phyloP scores from a whole-genome alignment of 208 protist species.

The Acanthamoeba divionensis region DNA sequence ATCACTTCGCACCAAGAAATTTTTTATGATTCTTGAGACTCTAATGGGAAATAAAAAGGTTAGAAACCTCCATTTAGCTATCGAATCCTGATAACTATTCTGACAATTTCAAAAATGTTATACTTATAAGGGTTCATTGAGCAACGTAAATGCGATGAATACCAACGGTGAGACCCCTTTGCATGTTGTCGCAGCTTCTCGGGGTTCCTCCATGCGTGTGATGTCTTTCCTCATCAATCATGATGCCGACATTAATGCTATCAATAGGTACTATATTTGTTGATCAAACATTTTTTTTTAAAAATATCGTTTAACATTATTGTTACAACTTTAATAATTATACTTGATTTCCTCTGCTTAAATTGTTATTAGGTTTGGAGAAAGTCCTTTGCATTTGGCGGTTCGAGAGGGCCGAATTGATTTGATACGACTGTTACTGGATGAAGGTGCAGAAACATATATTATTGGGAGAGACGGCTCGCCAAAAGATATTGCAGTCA shows the following conservation, averaged over 20 bases:
- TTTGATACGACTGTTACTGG: background rate
- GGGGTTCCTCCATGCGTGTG: background rate
- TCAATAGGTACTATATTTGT: background rate
- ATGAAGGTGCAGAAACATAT: background rate
- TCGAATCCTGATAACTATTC: no score
- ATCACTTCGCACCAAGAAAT: no score
- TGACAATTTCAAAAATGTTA: no score
- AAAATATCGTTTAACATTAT: background rate
- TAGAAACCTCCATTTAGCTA: no score
- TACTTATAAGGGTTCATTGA: background rate
- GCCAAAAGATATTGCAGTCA: background rate
- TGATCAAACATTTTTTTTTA: background rate
- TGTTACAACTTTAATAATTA: background rate
- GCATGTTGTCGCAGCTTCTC: background rate
- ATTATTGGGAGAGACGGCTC: background rate
- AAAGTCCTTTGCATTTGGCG: slow-evolving; percentile 9
- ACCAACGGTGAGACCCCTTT: slow-evolving; percentile 17
- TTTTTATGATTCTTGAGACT: slow-evolving; percentile 28
- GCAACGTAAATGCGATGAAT: background rate
- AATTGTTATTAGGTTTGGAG: background rate
- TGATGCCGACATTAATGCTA: slow-evolving; percentile 9
- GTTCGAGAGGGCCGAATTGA: background rate
- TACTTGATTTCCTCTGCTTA: background rate
- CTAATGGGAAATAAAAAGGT: background rate
- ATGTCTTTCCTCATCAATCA: background rate